Base-by-base conservation (phyloP, 345 rosid genomes). In the Gossypium turneri region DNA sequence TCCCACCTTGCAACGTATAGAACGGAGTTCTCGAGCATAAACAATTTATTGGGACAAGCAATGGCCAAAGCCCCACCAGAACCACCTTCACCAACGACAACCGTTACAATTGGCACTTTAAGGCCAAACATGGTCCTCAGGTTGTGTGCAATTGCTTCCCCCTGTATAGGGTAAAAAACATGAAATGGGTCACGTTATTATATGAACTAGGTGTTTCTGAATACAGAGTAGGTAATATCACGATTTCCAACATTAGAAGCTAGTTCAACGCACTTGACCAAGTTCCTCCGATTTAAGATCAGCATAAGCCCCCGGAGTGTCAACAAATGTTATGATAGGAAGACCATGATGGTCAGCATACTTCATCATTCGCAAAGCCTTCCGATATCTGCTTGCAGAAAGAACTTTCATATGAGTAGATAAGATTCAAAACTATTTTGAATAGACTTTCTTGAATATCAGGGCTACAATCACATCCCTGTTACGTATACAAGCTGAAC, bases 21-120 rank as follows among this genome's bases (percentile, higher is more conserved):
- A 73, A 93, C 97, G 43, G 97, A 90, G 67, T 93, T 95, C 85
- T 93, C 98, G 70, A 95, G 98, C 99, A 95, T 95, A 75, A 93
- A 70, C 86, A 95, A 78, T 73, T 91, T 90, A 83, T 95, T 95
- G 60, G 93, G 93, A 86, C 98, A 93, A 45, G 91, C 98, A 81
- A 95, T 93, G 77, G 98, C 99, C 79, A 95, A 77, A 73, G 99
- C 98, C 81, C 99, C 99, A 51, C 99, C 99, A 86, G 99, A 95
- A 74, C 99, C 99, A 86, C 99, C 99, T 85, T 95, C 99, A 64
- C 97, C 99, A 55, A 95, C 85, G 79, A 95, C 96, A 74, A 95
- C 90, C 29, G 98, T 90, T 76, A 95, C 73, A 74, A 95, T 84
- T 1, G 99, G 99, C 68, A 95, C 99, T 86, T 90, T 95, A 38